Conservation (phyloP, 2,329 filamentous ascomycete genomes). For the Trichoderma hamatum region DNA sequence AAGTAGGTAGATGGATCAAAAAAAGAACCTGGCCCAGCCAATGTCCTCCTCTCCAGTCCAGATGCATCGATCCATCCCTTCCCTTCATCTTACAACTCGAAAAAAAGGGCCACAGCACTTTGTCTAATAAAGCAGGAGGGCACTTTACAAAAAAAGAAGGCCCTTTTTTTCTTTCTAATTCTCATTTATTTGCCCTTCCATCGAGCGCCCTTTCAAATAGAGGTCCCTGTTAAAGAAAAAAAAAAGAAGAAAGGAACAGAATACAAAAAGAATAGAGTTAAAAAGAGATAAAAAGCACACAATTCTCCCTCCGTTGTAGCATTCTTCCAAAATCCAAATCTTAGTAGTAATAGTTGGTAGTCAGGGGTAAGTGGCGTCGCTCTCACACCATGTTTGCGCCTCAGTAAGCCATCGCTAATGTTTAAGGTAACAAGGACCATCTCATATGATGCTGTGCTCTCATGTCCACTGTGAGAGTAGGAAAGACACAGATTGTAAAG, state of each 20-base stretch:
- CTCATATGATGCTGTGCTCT: not conserved
- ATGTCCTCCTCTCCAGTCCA: not conserved
- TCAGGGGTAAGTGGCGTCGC: not conserved
- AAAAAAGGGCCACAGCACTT: not conserved
- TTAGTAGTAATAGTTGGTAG: not conserved
- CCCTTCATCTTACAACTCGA: not conserved
- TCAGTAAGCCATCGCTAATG: not conserved
- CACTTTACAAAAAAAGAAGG: not conserved
- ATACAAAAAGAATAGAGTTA: constrained; percentile 1
- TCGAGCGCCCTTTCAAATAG: not conserved
- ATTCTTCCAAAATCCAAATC: constrained; percentile 8
- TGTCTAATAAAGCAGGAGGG: not conserved
- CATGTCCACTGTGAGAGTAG: not conserved
- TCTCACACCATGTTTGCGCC: not conserved
- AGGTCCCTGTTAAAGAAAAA: not conserved
- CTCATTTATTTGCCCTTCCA: not conserved
- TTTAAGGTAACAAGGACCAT: not conserved
- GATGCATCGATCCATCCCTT: not conserved
- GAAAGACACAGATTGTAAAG: not conserved
- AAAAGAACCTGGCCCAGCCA: constrained; percentile 13
- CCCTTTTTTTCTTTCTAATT: not conserved
- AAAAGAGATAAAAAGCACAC: not conserved
- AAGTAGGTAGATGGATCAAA: not conserved
- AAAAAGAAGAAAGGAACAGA: not conserved
- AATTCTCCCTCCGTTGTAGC: not conserved